A percentile compares a stretch with the other conserved stretches of the same genome.
phyloP scores from a whole-genome alignment of 495 filamentous ascomycete species.

The Friedmanniomyces simplex region DNA sequence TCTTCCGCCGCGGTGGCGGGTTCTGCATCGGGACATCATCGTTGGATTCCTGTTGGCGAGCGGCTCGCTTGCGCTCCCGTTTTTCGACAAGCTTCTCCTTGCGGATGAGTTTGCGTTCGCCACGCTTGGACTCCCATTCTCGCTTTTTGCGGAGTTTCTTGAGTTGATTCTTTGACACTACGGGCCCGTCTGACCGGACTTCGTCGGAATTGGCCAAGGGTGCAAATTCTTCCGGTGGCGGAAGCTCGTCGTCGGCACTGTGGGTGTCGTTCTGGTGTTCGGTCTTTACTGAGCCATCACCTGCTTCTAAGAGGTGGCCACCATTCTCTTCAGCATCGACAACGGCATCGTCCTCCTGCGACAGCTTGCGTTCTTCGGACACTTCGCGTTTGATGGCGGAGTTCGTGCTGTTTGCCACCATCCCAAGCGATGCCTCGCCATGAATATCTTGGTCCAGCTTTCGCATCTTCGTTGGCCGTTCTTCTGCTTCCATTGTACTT shows the following conservation, averaged over 20 bases:
- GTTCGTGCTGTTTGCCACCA: neutral
- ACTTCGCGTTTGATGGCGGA: neutral
- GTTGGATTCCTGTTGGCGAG: slow-evolving; percentile 15
- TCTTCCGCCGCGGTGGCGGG: neutral
- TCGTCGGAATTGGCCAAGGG: neutral
- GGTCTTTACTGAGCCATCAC: neutral
- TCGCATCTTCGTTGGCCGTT: slow-evolving; percentile 41
- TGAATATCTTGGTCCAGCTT: slow-evolving; percentile 36
- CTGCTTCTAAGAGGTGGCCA: neutral
- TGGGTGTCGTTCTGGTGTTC: slow-evolving; percentile 8
- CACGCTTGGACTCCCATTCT: slow-evolving; percentile 57
- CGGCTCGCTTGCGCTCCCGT: slow-evolving; percentile 46
- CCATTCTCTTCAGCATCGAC: neutral
- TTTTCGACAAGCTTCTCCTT: slow-evolving; percentile 60
- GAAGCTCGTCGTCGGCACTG: slow-evolving; percentile 3
- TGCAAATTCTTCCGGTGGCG: slow-evolving; percentile 5
- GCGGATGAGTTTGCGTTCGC: slow-evolving; percentile 57
- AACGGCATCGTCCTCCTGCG: too few relatives aligned
- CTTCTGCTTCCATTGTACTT: slow-evolving; percentile 43
- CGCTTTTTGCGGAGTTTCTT: slow-evolving; percentile 61
- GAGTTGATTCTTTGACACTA: slow-evolving; percentile 66
- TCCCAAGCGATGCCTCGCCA: neutral
- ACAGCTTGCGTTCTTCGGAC: neutral
- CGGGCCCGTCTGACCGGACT: slow-evolving; percentile 30
- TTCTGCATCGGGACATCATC: neutral